A percentile compares a stretch with the other conserved stretches of the same genome.
These are phyloP conservation scores for Citrus inodora DNA, from an alignment of 345 rosid species.

Conservation along the genomic window DNA sequence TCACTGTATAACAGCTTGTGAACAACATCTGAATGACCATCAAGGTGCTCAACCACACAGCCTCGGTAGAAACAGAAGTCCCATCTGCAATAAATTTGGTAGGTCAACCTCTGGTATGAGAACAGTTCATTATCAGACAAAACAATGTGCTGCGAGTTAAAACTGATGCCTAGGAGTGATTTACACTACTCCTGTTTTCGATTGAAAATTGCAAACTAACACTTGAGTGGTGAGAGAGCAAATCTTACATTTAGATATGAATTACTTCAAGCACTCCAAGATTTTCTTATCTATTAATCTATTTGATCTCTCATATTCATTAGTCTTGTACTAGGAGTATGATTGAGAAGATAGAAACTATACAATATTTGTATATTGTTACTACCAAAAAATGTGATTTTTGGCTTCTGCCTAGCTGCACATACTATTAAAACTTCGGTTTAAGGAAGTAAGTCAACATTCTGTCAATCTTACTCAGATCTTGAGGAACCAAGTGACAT, in stretches of 20 bases:
- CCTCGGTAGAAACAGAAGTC: conserved; percentile 77
- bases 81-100: conserved; percentile 56
- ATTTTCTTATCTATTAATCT: background rate
- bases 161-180: background rate
- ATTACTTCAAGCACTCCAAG: background rate
- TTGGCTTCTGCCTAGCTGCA: background rate
- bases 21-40: conserved; percentile 89
- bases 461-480: conserved; percentile 66
- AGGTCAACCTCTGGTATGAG: conserved; percentile 2
- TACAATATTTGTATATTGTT: background rate
- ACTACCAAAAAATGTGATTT: background rate
- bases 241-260: background rate
- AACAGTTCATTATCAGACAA: conserved; percentile 1
- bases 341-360: background rate
- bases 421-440: background rate
- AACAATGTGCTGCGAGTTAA: background rate
- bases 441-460: background rate
- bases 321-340: background rate
- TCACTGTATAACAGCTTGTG: conserved; percentile 59
- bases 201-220: background rate
- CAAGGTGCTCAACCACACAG: conserved; percentile 78
- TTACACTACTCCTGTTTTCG: background rate
- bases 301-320: background rate
- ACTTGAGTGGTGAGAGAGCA: background rate
- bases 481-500: conserved; percentile 86